Evolutionary conservation across 495 filamentous ascomycete genomes (phyloP).

Genomic region (Beverwykella pulmonaria): DNA sequence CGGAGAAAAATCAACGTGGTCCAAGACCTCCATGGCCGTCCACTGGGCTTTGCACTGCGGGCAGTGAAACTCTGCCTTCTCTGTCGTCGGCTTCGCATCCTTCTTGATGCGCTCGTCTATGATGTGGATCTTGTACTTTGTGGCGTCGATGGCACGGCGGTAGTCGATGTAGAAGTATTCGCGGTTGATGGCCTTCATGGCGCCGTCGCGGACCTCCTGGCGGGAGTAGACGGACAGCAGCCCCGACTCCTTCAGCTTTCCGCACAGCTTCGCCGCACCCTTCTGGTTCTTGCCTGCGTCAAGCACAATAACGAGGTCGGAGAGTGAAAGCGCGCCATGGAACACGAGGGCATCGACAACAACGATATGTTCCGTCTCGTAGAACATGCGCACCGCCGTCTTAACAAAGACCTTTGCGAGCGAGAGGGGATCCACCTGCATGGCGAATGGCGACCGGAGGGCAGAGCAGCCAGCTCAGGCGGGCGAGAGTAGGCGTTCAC

Average conservation of each 20-base stretch:
- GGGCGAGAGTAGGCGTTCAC: background rate
- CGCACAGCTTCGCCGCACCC: slow-evolving; percentile 83
- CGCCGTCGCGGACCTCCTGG: slow-evolving; percentile 72
- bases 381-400: slow-evolving; percentile 88
- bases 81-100: slow-evolving; percentile 72
- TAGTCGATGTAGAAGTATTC: slow-evolving; percentile 98
- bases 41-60: slow-evolving; percentile 76
- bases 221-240: slow-evolving; percentile 81
- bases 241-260: slow-evolving; percentile 78
- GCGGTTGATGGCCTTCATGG: slow-evolving; percentile 72
- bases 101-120: slow-evolving; percentile 82
- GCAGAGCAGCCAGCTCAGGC: background rate
- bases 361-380: slow-evolving; percentile 83
- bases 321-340: slow-evolving; percentile 73
- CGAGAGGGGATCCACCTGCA: slow-evolving; percentile 70
- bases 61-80: slow-evolving; percentile 90
- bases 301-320: slow-evolving; percentile 82
- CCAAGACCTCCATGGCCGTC: slow-evolving; percentile 84
- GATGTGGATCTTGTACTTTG: slow-evolving; percentile 89
- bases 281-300: slow-evolving; percentile 75
- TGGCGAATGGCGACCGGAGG: slow-evolving; percentile 2
- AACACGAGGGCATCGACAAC: slow-evolving; percentile 90
- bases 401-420: slow-evolving; percentile 85
- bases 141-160: slow-evolving; percentile 89
- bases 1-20: slow-evolving; percentile 57